Conservation (phyloP, 441 rosid genomes). For the Pelargonium citronellum region DNA sequence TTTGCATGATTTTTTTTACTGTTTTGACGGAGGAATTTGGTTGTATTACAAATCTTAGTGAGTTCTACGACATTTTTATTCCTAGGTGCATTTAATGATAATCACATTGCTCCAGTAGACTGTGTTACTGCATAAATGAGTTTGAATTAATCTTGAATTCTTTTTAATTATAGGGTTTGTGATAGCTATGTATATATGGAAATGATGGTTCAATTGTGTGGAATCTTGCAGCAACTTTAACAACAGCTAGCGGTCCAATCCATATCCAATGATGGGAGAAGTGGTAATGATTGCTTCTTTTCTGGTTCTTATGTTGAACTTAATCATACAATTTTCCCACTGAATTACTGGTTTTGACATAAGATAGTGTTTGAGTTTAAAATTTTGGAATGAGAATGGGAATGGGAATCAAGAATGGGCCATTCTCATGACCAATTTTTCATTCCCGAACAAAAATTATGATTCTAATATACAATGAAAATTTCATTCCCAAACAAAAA, state of each 20-base stretch:
- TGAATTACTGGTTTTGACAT: not conserved
- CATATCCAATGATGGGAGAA: conserved; percentile 43
- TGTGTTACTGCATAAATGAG: not conserved
- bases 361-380: too few species aligned
- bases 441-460: too few species aligned
- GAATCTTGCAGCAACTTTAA: conserved; percentile 22
- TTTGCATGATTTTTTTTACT: not conserved
- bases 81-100: not conserved
- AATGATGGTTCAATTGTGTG: conserved; percentile 3
- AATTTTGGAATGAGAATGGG: too few species aligned
- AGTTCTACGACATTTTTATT: not conserved
- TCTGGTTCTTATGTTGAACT: not conserved
- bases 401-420: too few species aligned
- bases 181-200: not conserved
- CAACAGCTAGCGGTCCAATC: conserved; percentile 13
- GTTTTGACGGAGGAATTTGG: not conserved
- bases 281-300: conserved; percentile 34
- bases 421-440: too few species aligned
- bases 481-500: too few species aligned
- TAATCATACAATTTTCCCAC: not conserved
- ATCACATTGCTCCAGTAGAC: not conserved
- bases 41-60: not conserved
- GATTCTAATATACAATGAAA: too few species aligned
- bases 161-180: not conserved
- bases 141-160: not conserved